Base-by-base conservation (phyloP, 2,329 filamentous ascomycete species). In the Aureobasidium mangrovei region DNA sequence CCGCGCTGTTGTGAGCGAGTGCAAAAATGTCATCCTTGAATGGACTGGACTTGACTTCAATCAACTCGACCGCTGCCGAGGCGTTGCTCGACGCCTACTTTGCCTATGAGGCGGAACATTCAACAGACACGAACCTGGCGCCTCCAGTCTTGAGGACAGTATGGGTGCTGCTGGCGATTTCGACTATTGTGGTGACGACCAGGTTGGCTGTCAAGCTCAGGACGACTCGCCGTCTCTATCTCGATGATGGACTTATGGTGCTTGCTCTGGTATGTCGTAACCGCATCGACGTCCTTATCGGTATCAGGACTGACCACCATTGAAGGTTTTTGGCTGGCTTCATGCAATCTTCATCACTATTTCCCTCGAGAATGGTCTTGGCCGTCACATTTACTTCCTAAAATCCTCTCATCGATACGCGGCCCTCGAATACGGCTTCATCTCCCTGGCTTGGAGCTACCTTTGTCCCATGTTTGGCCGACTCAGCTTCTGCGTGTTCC, bases 181-280 rank as follows among this genome's bases (percentile, higher is more conserved):
- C 64, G 0, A 60, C 59, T 4, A 7, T 64, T 4, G 44, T 63
- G n/a, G 56, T 64, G 18, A 27, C 41, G 2, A 60, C 60, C 2
- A 55, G 64, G 26, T 44, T 63, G 2, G 59, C 55, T 26, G 55
- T 60, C 45, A 67, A 67, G 52, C 49, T 56, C 24, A 54, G 51
- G 26, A 60, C 56, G 5, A 60, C 63, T 12, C 56, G 57, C n/a
- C 56, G 60, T 31, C 46, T 65, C 3, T 66, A 62, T 45, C 56
- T 58, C 44, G 64, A 65, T 48, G 64, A 67, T 57, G 53, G 41
- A 3, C 43, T 66, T 8, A 64, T 65, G 60, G 24, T 59, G 5
- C 12, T 60, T 6, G 61, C 62, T 12, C 31, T 62, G 53, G 58
- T 63, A 45, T 36, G 56, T 28, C 27, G 36, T 9, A 7, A 18